Percentiles rank a stretch among this genome's conserved stretches.
phyloP scores from a whole-genome alignment of 2,329 filamentous ascomycete genomes.

The Sarocladium oryzae region DNA sequence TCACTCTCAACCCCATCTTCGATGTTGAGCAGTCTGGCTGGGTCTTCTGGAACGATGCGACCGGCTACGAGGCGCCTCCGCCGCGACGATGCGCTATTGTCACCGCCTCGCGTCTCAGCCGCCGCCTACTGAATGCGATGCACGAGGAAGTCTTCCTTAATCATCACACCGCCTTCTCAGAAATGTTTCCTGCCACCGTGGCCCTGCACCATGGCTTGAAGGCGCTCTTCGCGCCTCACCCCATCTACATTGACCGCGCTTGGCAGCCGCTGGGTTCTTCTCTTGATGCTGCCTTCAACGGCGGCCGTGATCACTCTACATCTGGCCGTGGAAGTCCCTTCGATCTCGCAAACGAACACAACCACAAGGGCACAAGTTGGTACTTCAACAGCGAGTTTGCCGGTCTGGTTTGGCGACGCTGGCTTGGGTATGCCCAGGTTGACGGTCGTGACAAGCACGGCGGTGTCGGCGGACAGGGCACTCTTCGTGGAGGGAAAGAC shows the following conservation, averaged over 20 bases:
- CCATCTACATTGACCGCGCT: conserved; percentile 69
- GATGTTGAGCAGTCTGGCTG: conserved; percentile 65
- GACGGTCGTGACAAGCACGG: conserved; percentile 43
- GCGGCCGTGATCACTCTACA: conserved; percentile 59
- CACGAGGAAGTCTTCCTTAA: conserved; percentile 64
- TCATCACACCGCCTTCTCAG: conserved; percentile 67
- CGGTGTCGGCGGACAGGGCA: conserved; percentile 41
- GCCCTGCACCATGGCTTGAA: conserved; percentile 73
- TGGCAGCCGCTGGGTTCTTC: conserved; percentile 61
- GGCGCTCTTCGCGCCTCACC: conserved; percentile 74
- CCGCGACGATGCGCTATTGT: conserved; percentile 67
- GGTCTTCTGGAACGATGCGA: conserved; percentile 65
- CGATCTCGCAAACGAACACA: conserved; percentile 66
- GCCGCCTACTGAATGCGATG: conserved; percentile 62
- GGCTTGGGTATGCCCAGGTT: conserved; percentile 57
- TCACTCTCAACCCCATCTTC: conserved; percentile 72
- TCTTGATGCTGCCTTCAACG: conserved; percentile 73
- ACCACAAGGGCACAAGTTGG: conserved; percentile 76
- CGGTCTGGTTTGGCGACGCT: conserved; percentile 69
- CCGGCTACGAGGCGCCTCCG: conserved; percentile 56
- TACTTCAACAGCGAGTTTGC: conserved; percentile 79
- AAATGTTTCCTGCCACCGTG: conserved; percentile 70
- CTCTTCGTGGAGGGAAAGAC: conserved; percentile 42
- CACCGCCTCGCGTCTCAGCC: conserved; percentile 62
- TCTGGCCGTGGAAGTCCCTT: conserved; percentile 62